These are phyloP conservation scores for Aspergillus egyptiacus DNA, from an alignment of 495 filamentous ascomycete species.

Conservation along the genomic window DNA sequence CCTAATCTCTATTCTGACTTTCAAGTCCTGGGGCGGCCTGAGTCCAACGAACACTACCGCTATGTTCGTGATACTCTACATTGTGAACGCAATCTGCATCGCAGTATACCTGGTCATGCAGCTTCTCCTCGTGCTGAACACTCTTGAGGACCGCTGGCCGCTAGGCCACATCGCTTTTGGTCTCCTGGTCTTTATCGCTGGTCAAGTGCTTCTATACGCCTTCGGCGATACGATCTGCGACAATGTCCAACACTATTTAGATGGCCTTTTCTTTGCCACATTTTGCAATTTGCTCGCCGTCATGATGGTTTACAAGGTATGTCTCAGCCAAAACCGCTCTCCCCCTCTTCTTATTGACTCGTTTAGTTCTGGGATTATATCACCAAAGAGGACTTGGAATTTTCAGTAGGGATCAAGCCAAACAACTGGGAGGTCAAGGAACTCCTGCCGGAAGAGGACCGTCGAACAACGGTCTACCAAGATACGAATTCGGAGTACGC, in stretches of 20 bases:
- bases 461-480: constrained; percentile 68
- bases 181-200: constrained; percentile 83
- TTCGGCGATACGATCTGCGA: constrained; percentile 83
- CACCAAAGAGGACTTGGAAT: constrained; percentile 96
- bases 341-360: constrained; percentile 3
- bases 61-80: constrained; percentile 86
- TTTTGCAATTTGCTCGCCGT: constrained; percentile 90
- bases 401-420: constrained; percentile 87
- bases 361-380: constrained; percentile 98
- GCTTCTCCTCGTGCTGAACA: constrained; percentile 79
- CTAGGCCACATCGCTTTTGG: constrained; percentile 91
- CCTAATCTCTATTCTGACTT: constrained; percentile 82
- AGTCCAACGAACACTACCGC: constrained; percentile 79
- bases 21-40: constrained; percentile 85
- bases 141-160: constrained; percentile 92
- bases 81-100: constrained; percentile 82
- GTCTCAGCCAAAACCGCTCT: constrained; percentile 9
- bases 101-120: constrained; percentile 85
- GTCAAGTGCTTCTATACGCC: constrained; percentile 88
- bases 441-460: constrained; percentile 80
- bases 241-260: constrained; percentile 83
- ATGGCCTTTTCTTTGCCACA: constrained; percentile 92
- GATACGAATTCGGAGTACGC: constrained; percentile 59
- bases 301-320: constrained; percentile 99
- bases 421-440: constrained; percentile 99